A percentile compares a stretch with the other conserved stretches of the same genome.
phyloP scores from a whole-genome alignment of 108 stramenopile genomes.

The Cyclotella kingstonii region DNA sequence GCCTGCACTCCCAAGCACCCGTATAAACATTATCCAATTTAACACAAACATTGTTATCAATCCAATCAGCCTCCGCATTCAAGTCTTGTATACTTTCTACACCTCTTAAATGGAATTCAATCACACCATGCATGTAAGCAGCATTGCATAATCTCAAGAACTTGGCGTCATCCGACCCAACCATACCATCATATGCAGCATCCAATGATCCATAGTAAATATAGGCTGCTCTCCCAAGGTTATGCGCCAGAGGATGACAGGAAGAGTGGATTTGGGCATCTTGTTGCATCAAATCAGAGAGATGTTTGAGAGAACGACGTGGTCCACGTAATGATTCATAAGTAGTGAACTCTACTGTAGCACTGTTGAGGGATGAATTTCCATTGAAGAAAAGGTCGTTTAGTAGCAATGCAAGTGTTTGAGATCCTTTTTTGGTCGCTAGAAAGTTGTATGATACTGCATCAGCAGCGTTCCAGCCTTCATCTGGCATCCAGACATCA shows the following conservation, averaged over 20 bases:
- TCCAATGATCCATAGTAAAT: conserved; percentile 14
- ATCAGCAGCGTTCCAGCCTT: background rate
- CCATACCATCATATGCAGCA: conserved; percentile 19
- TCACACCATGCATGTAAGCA: conserved; percentile 32
- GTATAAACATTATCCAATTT: conserved; percentile 12
- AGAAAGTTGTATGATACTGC: conserved; percentile 15
- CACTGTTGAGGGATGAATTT: background rate
- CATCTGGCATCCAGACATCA: too few species aligned
- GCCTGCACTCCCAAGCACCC: conserved; percentile 31
- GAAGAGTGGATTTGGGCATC: conserved; percentile 12
- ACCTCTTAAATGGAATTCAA: conserved; percentile 21
- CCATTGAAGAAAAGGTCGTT: background rate
- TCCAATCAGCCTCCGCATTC: conserved; percentile 4
- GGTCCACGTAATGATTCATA: conserved; percentile 13
- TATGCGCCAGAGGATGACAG: conserved; percentile 26
- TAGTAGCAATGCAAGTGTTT: conserved; percentile 11
- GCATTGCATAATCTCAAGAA: conserved; percentile 34
- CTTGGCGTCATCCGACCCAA: conserved; percentile 15
- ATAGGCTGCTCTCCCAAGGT: conserved; percentile 19
- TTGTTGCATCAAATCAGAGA: conserved; percentile 6
- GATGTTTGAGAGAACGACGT: conserved; percentile 11
- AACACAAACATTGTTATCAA: conserved; percentile 18
- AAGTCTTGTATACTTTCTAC: background rate
- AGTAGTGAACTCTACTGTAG: background rate
- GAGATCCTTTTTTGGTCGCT: conserved; percentile 10